Evolutionary conservation across 108 stramenopile genomes (phyloP).

Genomic region (Stephanodiscus minutulus): DNA sequence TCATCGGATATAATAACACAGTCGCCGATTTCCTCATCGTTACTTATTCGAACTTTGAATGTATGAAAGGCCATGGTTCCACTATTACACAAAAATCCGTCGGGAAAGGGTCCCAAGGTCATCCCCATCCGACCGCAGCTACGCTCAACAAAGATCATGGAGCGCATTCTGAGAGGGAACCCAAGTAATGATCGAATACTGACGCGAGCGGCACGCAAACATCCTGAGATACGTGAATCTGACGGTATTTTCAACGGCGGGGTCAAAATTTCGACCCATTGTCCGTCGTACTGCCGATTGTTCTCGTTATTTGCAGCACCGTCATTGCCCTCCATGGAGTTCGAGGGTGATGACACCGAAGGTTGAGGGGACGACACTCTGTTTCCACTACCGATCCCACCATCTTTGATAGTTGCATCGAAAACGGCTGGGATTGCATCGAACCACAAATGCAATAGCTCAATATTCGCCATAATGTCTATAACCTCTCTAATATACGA

Average conservation of each 20-base stretch:
- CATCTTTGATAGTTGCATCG: conserved; percentile 59
- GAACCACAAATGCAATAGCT: conserved; percentile 68
- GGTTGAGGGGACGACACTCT: conserved; percentile 2
- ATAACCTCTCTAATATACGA: conserved; percentile 49
- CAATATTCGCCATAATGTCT: conserved; percentile 64
- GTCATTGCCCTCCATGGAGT: conserved; percentile 21
- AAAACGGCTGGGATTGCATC: conserved; percentile 66
- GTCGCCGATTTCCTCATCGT: conserved; percentile 17
- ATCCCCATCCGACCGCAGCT: conserved; percentile 60
- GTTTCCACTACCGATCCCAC: conserved; percentile 42
- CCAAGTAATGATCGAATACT: conserved; percentile 38
- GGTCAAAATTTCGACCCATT: conserved; percentile 80
- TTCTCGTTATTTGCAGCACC: not conserved
- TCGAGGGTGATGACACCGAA: conserved; percentile 7
- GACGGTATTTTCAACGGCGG: conserved; percentile 53
- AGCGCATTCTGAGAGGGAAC: conserved; percentile 46
- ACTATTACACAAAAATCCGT: conserved; percentile 19
- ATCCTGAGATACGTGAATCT: conserved; percentile 26
- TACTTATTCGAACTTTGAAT: conserved; percentile 37
- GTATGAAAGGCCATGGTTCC: conserved; percentile 67
- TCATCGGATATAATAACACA: conserved; percentile 56
- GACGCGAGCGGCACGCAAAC: conserved; percentile 24
- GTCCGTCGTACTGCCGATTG: conserved; percentile 64
- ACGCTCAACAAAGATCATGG: conserved; percentile 76
- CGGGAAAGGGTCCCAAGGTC: conserved; percentile 62